Percentiles rank a stretch among this genome's conserved stretches.
Conservation (phyloP, 1,139 yeast genomes). For the Eremothecium sinecaudum region DNA sequence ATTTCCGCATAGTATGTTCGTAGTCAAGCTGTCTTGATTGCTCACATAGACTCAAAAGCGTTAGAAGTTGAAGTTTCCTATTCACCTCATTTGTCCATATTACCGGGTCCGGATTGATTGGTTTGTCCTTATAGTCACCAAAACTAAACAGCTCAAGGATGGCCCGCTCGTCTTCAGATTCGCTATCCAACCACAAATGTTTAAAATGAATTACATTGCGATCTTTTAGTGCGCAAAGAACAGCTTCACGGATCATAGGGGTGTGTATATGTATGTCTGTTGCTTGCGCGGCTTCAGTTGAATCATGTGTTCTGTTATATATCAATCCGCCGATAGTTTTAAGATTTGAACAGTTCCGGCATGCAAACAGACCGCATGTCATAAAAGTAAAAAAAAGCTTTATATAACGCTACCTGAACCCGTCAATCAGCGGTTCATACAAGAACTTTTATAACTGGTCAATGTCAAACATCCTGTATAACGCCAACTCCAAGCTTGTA, state of each 20-base stretch:
- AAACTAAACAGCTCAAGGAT: conserved; percentile 23
- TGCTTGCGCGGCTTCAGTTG: too few species aligned
- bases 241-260: conserved; percentile 6
- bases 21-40: conserved; percentile 13
- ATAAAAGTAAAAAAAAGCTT: too few species aligned
- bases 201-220: conserved; percentile 19
- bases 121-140: conserved; percentile 20
- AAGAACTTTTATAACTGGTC: too few species aligned
- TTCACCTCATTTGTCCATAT: conserved; percentile 11
- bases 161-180: conserved; percentile 7
- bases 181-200: conserved; percentile 18
- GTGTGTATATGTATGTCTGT: too few species aligned
- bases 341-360: too few species aligned
- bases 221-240: conserved; percentile 13
- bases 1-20: conserved; percentile 10
- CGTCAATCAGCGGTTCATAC: too few species aligned
- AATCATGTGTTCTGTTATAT: too few species aligned
- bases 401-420: too few species aligned
- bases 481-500: conserved; percentile 24
- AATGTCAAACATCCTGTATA: conserved; percentile 25
- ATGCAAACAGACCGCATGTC: too few species aligned
- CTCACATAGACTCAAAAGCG: conserved; percentile 18
- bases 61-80: conserved; percentile 18
- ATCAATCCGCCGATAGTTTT: too few species aligned
- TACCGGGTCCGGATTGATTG: conserved; percentile 4